Evolutionary conservation across 805 yeast species (phyloP).

Genomic region (Pichia paraexigua): DNA sequence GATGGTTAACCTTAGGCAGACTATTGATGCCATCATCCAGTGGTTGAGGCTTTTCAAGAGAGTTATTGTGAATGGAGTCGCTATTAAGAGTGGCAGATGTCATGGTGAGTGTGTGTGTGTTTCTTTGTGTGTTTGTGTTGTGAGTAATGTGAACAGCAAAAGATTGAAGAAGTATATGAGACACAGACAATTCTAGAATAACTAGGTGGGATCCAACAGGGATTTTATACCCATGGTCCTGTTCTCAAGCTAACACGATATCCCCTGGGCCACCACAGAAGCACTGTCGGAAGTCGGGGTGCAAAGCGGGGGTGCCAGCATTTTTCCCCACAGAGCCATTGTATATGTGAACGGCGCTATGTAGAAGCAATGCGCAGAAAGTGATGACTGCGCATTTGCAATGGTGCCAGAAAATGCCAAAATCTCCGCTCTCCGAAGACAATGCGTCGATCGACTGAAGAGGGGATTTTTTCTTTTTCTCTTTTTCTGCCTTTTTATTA

Average conservation of each 20-base stretch:
- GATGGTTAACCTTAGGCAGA: conserved; percentile 8
- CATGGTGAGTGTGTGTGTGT: neutral
- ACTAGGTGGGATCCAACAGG: neutral
- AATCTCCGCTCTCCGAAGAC: too few species aligned
- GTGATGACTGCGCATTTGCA: neutral
- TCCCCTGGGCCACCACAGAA: neutral
- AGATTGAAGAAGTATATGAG: neutral
- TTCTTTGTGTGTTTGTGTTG: neutral
- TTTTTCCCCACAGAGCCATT: neutral
- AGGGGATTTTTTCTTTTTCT: too few species aligned
- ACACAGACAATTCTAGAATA: neutral
- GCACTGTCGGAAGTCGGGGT: neutral
- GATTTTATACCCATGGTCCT: neutral
- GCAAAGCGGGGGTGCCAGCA: neutral
- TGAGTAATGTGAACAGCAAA: neutral
- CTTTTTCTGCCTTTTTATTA: too few species aligned
- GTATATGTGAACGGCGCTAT: neutral
- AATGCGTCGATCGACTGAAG: too few species aligned
- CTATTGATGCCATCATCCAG: neutral
- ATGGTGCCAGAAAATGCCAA: neutral
- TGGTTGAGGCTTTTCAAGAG: neutral
- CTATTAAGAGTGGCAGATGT: neutral
- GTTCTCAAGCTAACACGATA: too few species aligned
- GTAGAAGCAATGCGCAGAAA: neutral
- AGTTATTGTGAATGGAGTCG: neutral